phyloP scores from a whole-genome alignment of 2,329 filamentous ascomycete species.

The Mariannaea elegans region DNA sequence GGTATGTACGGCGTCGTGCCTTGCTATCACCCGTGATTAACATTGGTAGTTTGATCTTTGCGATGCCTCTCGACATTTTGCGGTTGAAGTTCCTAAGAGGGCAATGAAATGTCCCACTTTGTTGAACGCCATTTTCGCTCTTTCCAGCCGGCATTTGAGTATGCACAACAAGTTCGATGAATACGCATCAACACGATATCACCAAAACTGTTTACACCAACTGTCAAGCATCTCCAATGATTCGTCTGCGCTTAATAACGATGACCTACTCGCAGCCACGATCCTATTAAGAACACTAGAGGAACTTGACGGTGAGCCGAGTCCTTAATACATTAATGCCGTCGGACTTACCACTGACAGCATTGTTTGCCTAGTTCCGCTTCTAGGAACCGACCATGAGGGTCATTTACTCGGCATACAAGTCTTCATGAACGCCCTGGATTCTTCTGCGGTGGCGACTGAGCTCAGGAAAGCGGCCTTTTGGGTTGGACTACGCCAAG shows the following conservation, averaged over 20 bases:
- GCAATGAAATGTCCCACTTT: slow-evolving; percentile 61
- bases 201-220: slow-evolving; percentile 61
- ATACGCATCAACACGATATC: slow-evolving; percentile 61
- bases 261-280: slow-evolving; percentile 63
- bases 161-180: slow-evolving; percentile 53
- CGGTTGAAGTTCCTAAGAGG: slow-evolving; percentile 60
- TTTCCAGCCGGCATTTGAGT: slow-evolving; percentile 63
- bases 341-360: slow-evolving; percentile 8
- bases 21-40: background rate
- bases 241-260: slow-evolving; percentile 52
- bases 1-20: slow-evolving; percentile 24
- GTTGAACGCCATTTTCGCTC: slow-evolving; percentile 65
- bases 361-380: slow-evolving; percentile 27
- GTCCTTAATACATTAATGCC: background rate
- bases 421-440: slow-evolving; percentile 55
- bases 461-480: slow-evolving; percentile 61
- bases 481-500: slow-evolving; percentile 66
- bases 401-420: slow-evolving; percentile 58
- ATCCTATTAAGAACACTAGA: slow-evolving; percentile 67
- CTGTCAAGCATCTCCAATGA: slow-evolving; percentile 58
- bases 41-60: slow-evolving; percentile 52
- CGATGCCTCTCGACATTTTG: slow-evolving; percentile 57
- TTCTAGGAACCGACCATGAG: slow-evolving; percentile 55
- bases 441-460: slow-evolving; percentile 43
- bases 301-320: slow-evolving; percentile 55